phyloP scores from a whole-genome alignment of 345 rosid species.

The Mercurialis annua region DNA sequence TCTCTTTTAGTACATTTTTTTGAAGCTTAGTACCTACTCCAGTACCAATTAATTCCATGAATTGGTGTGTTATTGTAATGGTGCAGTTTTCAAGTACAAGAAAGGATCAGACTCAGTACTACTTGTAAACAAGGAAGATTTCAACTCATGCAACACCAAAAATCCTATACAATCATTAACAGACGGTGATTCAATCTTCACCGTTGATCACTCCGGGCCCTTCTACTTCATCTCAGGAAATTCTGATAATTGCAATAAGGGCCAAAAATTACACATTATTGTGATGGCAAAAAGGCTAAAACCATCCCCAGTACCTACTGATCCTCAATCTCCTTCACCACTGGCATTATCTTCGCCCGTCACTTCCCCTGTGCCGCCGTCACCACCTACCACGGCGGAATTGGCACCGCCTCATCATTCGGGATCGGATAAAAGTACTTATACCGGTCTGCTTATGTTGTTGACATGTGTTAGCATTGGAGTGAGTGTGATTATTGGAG shows the following conservation, averaged over 20 bases:
- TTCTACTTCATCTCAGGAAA: slow-evolving; percentile 76
- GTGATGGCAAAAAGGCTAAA: slow-evolving; percentile 55
- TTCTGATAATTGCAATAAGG: slow-evolving; percentile 58
- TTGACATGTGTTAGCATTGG: slow-evolving; percentile 20
- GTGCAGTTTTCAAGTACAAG: slow-evolving; percentile 66
- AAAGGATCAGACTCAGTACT: slow-evolving; percentile 71
- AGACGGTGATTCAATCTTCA: slow-evolving; percentile 58
- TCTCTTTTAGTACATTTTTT: no score
- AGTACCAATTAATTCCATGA: neutral
- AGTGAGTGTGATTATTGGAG: slow-evolving; percentile 23
- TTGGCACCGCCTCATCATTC: slow-evolving; percentile 36
- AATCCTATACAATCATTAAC: slow-evolving; percentile 45
- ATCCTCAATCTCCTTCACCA: slow-evolving; percentile 28
- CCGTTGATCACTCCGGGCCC: slow-evolving; percentile 64
- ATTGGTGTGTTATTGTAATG: neutral
- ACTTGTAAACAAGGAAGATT: slow-evolving; percentile 51
- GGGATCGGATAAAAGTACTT: slow-evolving; percentile 15
- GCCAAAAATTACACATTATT: slow-evolving; percentile 53
- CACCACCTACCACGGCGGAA: slow-evolving; percentile 4
- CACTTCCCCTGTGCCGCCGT: neutral
- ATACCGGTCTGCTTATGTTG: slow-evolving; percentile 18
- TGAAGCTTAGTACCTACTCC: no score
- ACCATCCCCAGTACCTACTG: slow-evolving; percentile 28
- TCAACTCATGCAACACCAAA: slow-evolving; percentile 50
- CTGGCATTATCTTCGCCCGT: slow-evolving; percentile 10